Evolutionary conservation across 345 rosid genomes (phyloP).

Genomic region (Microthlaspi erraticum): DNA sequence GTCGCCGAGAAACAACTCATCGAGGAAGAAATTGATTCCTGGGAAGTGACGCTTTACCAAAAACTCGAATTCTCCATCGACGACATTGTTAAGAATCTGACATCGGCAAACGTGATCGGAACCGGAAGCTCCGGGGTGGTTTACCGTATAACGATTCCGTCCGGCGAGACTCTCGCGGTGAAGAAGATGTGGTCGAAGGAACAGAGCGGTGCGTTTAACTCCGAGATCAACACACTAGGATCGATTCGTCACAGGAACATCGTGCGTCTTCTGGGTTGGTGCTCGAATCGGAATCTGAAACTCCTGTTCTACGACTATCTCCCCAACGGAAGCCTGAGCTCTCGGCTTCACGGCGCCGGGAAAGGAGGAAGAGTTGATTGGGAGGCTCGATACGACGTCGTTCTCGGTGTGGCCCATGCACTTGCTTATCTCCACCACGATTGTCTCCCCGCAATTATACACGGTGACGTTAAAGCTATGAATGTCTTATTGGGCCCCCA

Average conservation of each 20-base stretch:
- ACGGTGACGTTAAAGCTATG: constrained; percentile 84
- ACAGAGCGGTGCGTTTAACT: constrained; percentile 68
- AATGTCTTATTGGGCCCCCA: constrained; percentile 73
- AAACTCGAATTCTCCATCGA: constrained; percentile 77
- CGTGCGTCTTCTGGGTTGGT: constrained; percentile 82
- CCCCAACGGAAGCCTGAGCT: constrained; percentile 68
- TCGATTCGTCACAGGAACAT: constrained; percentile 91
- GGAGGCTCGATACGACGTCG: constrained; percentile 75
- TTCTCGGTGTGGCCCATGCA: constrained; percentile 79
- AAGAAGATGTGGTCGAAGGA: constrained; percentile 63
- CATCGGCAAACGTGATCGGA: constrained; percentile 69
- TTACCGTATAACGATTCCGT: constrained; percentile 58
- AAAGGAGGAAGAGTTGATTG: constrained; percentile 54
- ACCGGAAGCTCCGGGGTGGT: constrained; percentile 85
- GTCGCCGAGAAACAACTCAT: constrained; percentile 50
- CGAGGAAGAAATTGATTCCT: constrained; percentile 50
- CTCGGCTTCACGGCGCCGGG: constrained; percentile 53
- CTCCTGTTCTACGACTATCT: constrained; percentile 75
- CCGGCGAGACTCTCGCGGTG: constrained; percentile 67
- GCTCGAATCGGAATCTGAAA: constrained; percentile 67
- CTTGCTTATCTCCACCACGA: constrained; percentile 86
- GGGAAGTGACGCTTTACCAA: constrained; percentile 86
- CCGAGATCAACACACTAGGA: constrained; percentile 76
- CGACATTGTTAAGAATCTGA: constrained; percentile 59
- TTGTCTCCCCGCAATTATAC: constrained; percentile 80